Percentiles rank a stretch among this genome's conserved stretches.
Conservation (phyloP, 208 protist genomes). For the Wallacemonas collosoma region DNA sequence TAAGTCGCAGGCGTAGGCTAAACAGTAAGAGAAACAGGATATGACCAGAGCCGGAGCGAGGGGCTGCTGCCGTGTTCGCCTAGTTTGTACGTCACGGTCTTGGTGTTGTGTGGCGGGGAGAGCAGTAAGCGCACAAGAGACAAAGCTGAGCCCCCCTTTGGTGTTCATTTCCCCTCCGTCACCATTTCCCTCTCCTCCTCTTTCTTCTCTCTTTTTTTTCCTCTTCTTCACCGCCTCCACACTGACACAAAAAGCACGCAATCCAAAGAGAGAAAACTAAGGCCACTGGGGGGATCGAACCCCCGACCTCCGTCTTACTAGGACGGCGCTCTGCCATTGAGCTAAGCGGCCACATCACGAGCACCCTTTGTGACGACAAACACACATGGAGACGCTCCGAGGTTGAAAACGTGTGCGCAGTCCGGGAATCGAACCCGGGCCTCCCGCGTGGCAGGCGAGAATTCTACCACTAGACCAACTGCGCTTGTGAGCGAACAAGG, state of each 20-base stretch:
- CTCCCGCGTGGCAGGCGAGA: constrained; percentile 92
- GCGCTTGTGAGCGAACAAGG: constrained; percentile 35
- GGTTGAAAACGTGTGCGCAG: constrained; percentile 74
- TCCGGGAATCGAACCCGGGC: constrained; percentile 94
- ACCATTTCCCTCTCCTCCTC: background rate
- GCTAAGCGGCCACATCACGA: constrained; percentile 74
- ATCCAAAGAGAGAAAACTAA: constrained; percentile 36
- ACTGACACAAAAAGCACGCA: background rate
- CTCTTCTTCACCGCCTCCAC: background rate
- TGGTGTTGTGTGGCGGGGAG: too few species aligned
- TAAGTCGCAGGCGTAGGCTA: too few species aligned
- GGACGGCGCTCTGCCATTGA: constrained; percentile 92
- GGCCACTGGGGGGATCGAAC: constrained; percentile 93
- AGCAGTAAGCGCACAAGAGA: too few species aligned
- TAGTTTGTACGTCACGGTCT: too few species aligned
- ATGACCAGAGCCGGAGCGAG: too few species aligned
- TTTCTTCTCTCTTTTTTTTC: constrained; percentile 8
- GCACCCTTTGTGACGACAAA: background rate
- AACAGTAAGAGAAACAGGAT: too few species aligned
- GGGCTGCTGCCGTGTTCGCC: too few species aligned
- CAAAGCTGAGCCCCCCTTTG: too few species aligned
- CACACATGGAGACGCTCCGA: background rate
- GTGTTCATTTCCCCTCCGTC: background rate
- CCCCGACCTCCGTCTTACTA: constrained; percentile 92
- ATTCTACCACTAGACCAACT: constrained; percentile 95